These are phyloP conservation scores for Bocquillonia castaneifolia DNA, from an alignment of 441 rosid species.

Conservation along the genomic window DNA sequence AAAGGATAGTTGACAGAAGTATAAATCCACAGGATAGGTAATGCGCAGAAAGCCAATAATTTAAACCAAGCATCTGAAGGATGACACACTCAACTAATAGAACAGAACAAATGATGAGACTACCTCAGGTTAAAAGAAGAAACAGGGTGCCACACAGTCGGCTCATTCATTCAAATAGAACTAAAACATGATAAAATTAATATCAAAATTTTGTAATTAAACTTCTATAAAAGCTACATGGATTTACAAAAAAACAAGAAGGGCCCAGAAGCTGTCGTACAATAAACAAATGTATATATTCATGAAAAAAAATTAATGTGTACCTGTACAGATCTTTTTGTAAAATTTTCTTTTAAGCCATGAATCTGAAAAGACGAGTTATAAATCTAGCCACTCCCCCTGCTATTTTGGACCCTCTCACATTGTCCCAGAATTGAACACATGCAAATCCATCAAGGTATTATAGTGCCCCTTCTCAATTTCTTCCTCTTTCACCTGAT, in stretches of 20 bases:
- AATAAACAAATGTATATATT: not conserved
- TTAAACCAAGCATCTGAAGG: not conserved
- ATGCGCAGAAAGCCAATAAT: not conserved
- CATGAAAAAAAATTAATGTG: not conserved
- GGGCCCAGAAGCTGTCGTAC: too few relatives aligned
- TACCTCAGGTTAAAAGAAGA: too few relatives aligned
- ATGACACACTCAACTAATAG: not conserved
- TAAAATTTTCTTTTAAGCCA: not conserved
- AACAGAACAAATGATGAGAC: too few relatives aligned
- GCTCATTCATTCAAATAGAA: not conserved
- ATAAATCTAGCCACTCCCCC: not conserved
- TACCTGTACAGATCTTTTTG: not conserved
- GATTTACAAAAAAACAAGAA: too few relatives aligned
- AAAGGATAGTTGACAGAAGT: not conserved
- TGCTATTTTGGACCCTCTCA: conserved; percentile 10
- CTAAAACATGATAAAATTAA: not conserved
- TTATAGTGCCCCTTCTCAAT: conserved; percentile 81
- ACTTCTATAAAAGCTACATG: not conserved
- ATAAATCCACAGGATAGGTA: not conserved
- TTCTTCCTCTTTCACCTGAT: conserved; percentile 69
- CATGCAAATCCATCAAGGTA: conserved; percentile 58
- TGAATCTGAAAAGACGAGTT: not conserved
- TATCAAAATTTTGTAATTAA: conserved; percentile 1
- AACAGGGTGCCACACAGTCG: too few relatives aligned
- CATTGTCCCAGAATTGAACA: conserved; percentile 50